Evolutionary conservation across 352 stramenopile species (phyloP).

Genomic region (Phytophthora colocasiae): DNA sequence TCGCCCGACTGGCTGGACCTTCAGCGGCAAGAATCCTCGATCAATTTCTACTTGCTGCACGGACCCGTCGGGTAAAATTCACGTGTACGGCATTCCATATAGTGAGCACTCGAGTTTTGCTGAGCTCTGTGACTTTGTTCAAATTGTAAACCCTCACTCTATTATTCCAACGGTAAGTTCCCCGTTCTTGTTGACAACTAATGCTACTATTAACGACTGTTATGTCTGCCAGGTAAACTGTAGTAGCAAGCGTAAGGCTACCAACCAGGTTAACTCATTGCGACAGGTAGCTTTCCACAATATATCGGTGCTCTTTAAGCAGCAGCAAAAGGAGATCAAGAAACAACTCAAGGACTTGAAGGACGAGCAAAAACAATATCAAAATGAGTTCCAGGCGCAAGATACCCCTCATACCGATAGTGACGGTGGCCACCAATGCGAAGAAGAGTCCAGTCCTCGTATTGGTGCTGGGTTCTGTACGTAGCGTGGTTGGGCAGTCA

Average conservation of each 20-base stretch:
- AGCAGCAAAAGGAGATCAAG: constrained; percentile 41
- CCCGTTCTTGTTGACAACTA: background rate
- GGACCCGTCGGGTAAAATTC: constrained; percentile 83
- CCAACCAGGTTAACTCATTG: constrained; percentile 75
- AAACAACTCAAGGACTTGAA: constrained; percentile 29
- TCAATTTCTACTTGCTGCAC: constrained; percentile 78
- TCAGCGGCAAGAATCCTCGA: constrained; percentile 54
- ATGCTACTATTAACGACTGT: background rate
- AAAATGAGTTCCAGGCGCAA: constrained; percentile 1
- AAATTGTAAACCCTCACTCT: constrained; percentile 80
- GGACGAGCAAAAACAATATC: constrained; percentile 24
- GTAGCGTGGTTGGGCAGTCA: background rate
- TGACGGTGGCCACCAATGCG: constrained; percentile 1
- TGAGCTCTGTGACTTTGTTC: constrained; percentile 94
- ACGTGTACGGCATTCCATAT: constrained; percentile 96
- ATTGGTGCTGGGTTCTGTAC: background rate
- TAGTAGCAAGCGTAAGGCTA: constrained; percentile 60
- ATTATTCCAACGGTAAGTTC: constrained; percentile 93
- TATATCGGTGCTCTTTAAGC: constrained; percentile 61
- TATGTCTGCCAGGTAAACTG: constrained; percentile 68
- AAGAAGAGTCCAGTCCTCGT: background rate
- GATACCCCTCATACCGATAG: constrained; percentile 5
- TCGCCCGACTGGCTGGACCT: constrained; percentile 95
- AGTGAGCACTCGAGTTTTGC: constrained; percentile 97
- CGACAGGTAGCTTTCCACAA: constrained; percentile 71